These are phyloP conservation scores for Macrolepiota dolichaula DNA, from an alignment of 768 basidiomycete species.

Conservation along the genomic window DNA sequence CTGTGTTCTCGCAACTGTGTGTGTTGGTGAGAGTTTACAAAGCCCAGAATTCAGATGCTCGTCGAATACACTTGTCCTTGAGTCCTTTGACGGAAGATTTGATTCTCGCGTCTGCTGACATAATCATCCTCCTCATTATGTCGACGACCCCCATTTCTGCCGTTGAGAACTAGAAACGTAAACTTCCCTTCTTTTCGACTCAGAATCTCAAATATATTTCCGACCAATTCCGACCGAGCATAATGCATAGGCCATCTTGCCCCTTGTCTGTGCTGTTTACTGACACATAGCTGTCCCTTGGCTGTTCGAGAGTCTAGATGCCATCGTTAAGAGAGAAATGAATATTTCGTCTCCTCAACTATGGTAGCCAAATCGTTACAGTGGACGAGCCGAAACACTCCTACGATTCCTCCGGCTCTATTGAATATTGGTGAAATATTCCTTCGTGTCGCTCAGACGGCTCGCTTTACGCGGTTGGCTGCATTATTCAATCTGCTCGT, in stretches of 20 bases:
- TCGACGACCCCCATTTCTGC: background rate
- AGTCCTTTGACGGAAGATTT: slow-evolving; percentile 18
- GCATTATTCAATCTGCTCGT: slow-evolving; percentile 15
- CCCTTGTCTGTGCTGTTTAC: background rate
- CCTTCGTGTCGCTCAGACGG: background rate
- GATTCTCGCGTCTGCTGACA: background rate
- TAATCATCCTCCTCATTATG: background rate
- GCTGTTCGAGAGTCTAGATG: background rate
- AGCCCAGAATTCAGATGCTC: background rate
- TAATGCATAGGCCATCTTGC: background rate
- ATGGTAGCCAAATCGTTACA: background rate
- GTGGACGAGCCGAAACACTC: background rate
- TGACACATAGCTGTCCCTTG: background rate
- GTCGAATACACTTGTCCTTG: too few relatives aligned
- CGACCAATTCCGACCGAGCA: background rate
- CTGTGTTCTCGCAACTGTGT: slow-evolving; percentile 11
- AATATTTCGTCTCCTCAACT: background rate
- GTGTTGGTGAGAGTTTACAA: background rate
- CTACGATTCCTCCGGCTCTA: background rate
- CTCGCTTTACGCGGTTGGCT: slow-evolving; percentile 13
- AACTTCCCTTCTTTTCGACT: background rate
- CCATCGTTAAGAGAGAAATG: background rate
- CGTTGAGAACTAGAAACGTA: background rate
- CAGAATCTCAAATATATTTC: background rate
- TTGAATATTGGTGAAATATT: background rate